These are phyloP conservation scores for Blumeria hordei DNA, from an alignment of 2,329 filamentous ascomycete genomes.

Conservation along the genomic window DNA sequence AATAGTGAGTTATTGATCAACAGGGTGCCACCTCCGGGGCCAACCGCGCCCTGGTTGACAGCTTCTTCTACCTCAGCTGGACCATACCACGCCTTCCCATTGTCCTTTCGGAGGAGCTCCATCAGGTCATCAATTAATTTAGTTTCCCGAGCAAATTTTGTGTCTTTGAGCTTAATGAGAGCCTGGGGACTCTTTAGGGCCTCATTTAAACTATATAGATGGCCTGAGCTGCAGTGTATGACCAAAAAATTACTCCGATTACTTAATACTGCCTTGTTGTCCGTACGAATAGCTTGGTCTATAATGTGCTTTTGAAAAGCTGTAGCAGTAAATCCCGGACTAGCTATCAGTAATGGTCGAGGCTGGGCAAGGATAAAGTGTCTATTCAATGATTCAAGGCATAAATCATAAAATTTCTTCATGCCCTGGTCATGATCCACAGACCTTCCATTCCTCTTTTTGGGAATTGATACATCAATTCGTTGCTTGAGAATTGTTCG, in stretches of 20 bases:
- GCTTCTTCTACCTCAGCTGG: conserved; percentile 59
- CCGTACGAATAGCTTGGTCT: conserved; percentile 30
- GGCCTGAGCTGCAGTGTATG: conserved; percentile 64
- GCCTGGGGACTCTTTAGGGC: conserved; percentile 65
- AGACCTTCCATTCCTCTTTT: conserved; percentile 36
- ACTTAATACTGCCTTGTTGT: conserved; percentile 43
- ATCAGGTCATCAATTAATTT: conserved; percentile 67
- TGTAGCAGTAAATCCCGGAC: conserved; percentile 65
- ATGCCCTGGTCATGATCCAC: conserved; percentile 47
- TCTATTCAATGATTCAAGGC: conserved; percentile 48
- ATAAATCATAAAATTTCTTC: conserved; percentile 54
- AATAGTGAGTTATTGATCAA: conserved; percentile 78
- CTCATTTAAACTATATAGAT: conserved; percentile 71
- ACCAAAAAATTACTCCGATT: conserved; percentile 41
- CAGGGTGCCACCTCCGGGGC: conserved; percentile 60
- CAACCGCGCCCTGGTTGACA: conserved; percentile 69
- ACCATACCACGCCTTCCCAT: conserved; percentile 80
- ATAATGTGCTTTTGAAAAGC: conserved; percentile 59
- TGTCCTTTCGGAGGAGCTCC: conserved; percentile 54
- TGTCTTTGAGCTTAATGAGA: conserved; percentile 52
- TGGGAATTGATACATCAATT: conserved; percentile 40
- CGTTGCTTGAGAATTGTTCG: conserved; percentile 51
- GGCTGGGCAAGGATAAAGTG: conserved; percentile 50
- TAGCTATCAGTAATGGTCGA: conserved; percentile 60
- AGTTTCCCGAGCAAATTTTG: conserved; percentile 70